Evolutionary conservation across 305 asterid genomes (phyloP).

Genomic region (Fraxinus platypoda): DNA sequence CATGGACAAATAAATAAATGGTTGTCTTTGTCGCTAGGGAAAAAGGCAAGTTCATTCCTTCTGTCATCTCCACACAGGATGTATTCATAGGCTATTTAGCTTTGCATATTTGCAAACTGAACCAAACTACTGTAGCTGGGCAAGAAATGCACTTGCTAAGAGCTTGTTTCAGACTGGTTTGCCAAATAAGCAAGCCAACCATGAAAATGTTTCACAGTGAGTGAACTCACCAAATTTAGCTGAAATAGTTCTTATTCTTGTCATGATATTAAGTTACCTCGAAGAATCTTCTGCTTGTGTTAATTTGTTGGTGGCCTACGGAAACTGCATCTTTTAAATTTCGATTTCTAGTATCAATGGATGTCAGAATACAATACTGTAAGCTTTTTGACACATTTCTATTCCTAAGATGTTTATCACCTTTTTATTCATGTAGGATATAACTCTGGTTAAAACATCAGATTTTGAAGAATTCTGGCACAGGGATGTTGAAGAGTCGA

Average conservation of each 20-base stretch:
- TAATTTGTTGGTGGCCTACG: not conserved
- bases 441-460: constrained; percentile 38
- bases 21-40: constrained; percentile 62
- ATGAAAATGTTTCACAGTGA: not conserved
- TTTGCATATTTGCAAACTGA: not conserved
- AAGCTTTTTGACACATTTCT: not conserved
- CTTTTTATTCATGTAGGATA: constrained; percentile 47
- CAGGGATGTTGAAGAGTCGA: constrained; percentile 81
- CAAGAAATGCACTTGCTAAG: not conserved
- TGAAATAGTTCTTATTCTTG: not conserved
- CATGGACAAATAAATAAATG: constrained; percentile 67
- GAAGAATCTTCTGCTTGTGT: not conserved
- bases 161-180: not conserved
- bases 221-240: not conserved
- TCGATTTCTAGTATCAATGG: not conserved
- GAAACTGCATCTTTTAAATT: not conserved
- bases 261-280: not conserved
- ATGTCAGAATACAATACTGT: not conserved
- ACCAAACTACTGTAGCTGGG: not conserved
- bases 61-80: constrained; percentile 1
- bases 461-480: constrained; percentile 71
- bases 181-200: not conserved
- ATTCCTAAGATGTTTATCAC: not conserved
- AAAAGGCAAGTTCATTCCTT: constrained; percentile 43
- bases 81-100: not conserved